Base-by-base conservation (phyloP, 352 stramenopile genomes). In the Globisporangium abappressorium region DNA sequence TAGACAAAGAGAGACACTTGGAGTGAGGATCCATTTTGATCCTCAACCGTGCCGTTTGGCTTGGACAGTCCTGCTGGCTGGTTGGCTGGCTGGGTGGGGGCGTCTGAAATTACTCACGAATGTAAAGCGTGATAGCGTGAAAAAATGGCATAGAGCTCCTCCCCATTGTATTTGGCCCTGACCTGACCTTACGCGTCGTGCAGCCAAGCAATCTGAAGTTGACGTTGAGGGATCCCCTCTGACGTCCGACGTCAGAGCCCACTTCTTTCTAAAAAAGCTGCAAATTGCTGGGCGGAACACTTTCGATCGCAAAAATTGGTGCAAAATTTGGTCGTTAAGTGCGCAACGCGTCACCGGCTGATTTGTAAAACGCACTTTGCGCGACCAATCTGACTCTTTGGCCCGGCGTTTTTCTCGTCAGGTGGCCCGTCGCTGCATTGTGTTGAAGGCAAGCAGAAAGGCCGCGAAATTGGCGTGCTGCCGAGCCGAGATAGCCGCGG, bases 131-230 rank as follows among this genome's bases (percentile, higher is more conserved):
- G 54, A 60, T 60, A 26, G 54, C 54, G 54, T 60, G 54, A 56
- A 18, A 41, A 59, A 43, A 8, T 43, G 54, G 14, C 18, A 20
- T 41, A 28, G 14, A 2, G 9, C 55, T 57, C 20, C 41, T n/a
- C 33, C 38, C 38, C 14, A 46, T 46, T 15, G 12, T 20, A 6
- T 46, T 46, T 2, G 38, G 38, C 38, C 14, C 49, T 3, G 38
- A 43, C 5, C 5, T 4, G 12, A 38, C 24, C 33, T 36, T 38
- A 43, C 26, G 28, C 30, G n/a, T 8, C 55, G 43, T 60, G 7
- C 3, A 26, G 15, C 28, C 28, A 64, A 56, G 58, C 41, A 64
- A 64, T 53, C 58, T 56, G 46, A 64, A 55, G 60, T 65, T 65
- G 60, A 65, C 41, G 7, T 49, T 11, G 15, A n/a, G 20, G 41